These are phyloP conservation scores for Pinus tabuliformis DNA, from an alignment of 75 land plant genomes.

Conservation along the genomic window DNA sequence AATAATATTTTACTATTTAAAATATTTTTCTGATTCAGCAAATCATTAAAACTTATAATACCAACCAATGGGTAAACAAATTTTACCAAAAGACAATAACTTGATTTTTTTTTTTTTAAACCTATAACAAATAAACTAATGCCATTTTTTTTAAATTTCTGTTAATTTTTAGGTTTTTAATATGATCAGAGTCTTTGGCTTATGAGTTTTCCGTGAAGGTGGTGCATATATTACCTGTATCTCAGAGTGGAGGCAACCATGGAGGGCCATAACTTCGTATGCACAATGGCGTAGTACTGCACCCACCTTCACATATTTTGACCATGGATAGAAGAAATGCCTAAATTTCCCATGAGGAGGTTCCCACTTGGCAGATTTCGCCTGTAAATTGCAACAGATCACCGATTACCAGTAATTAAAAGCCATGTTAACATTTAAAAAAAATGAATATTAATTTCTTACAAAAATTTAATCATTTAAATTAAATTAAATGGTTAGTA, in stretches of 20 bases:
- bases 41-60: too few relatives aligned
- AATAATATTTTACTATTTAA: too few relatives aligned
- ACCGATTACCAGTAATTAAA: too few relatives aligned
- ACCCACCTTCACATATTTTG: constrained; percentile 63
- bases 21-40: too few relatives aligned
- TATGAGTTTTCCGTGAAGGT: background rate
- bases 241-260: constrained; percentile 52
- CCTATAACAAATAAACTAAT: too few relatives aligned
- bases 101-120: too few relatives aligned
- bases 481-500: too few relatives aligned
- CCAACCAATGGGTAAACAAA: background rate
- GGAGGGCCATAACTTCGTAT: constrained; percentile 68
- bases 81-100: too few relatives aligned
- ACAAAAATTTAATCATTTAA: too few relatives aligned
- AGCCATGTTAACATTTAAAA: background rate
- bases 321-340: constrained; percentile 65
- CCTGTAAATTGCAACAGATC: constrained; percentile 19
- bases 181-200: background rate
- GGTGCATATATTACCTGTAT: background rate
- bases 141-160: too few relatives aligned
- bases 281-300: constrained; percentile 65
- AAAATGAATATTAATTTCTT: too few relatives aligned
- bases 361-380: constrained; percentile 72
- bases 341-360: constrained; percentile 70
- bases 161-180: too few relatives aligned